Conservation (phyloP, 1,284 basidiomycete genomes). For the Stereum hirsutum region DNA sequence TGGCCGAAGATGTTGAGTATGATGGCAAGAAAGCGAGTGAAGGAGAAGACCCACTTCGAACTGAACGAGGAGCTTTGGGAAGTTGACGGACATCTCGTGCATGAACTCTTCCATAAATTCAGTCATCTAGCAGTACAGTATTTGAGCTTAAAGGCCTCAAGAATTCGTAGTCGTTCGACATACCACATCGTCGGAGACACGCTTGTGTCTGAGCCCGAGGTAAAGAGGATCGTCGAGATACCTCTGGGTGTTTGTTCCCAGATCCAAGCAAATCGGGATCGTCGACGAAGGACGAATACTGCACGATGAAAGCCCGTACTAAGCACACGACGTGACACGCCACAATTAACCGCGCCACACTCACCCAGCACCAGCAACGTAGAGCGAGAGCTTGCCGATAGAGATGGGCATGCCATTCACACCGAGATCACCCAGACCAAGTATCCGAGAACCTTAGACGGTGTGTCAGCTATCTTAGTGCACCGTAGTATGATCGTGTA, state of each 20-base stretch:
- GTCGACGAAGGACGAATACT: conserved; percentile 83
- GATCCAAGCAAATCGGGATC: conserved; percentile 79
- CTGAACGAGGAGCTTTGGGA: conserved; percentile 84
- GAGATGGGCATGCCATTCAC: conserved; percentile 90
- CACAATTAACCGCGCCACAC: not conserved
- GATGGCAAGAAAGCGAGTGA: conserved; percentile 2
- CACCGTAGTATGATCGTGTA: too few species aligned
- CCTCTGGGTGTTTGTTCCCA: conserved; percentile 83
- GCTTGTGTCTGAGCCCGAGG: conserved; percentile 73
- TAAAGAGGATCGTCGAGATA: conserved; percentile 87
- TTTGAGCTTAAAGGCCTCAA: too few species aligned
- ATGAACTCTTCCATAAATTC: conserved; percentile 94
- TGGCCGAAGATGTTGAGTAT: conserved; percentile 1
- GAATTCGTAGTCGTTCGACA: too few species aligned
- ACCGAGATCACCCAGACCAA: conserved; percentile 88
- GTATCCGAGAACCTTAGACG: conserved; percentile 68
- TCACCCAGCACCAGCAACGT: conserved; percentile 82
- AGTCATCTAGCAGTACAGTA: too few species aligned
- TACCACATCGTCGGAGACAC: conserved; percentile 54
- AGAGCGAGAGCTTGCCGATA: conserved; percentile 89
- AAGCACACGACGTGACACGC: conserved; percentile 1
- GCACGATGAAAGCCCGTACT: conserved; percentile 4
- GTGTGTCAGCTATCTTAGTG: too few species aligned
- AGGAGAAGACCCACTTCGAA: conserved; percentile 53
- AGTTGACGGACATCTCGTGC: conserved; percentile 63